These are phyloP conservation scores for Iberis amara DNA, from an alignment of 441 rosid genomes.

Conservation along the genomic window DNA sequence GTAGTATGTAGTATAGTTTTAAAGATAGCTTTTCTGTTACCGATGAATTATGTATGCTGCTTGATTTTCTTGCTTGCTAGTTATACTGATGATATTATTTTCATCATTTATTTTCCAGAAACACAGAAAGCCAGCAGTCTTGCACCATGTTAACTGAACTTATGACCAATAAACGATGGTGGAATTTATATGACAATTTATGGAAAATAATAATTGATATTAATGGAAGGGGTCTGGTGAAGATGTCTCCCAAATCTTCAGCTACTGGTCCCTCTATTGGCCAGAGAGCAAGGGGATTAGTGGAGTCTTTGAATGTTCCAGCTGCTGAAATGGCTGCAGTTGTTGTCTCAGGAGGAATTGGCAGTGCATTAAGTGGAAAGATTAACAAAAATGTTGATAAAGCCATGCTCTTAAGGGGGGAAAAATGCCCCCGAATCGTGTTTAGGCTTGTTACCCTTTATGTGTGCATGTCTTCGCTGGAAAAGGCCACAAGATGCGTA, in stretches of 20 bases:
- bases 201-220: constrained; percentile 81
- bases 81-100: constrained; percentile 24
- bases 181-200: constrained; percentile 86
- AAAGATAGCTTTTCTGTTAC: constrained; percentile 16
- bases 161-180: constrained; percentile 62
- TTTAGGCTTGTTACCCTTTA: constrained; percentile 82
- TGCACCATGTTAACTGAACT: constrained; percentile 42
- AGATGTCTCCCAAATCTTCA: constrained; percentile 55
- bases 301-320: constrained; percentile 94
- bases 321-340: constrained; percentile 99
- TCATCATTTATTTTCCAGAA: constrained; percentile 38
- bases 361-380: constrained; percentile 88
- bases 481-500: constrained; percentile 90
- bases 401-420: constrained; percentile 96
- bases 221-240: constrained; percentile 87
- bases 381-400: constrained; percentile 76
- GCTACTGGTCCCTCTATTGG: constrained; percentile 76
- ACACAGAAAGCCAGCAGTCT: constrained; percentile 39
- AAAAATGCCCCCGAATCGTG: constrained; percentile 88
- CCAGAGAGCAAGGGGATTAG: constrained; percentile 97
- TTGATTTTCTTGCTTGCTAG: constrained; percentile 15
- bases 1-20: neutral
- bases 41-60: neutral
- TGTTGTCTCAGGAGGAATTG: constrained; percentile 97
- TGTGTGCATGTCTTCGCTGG: constrained; percentile 79